Evolutionary conservation across 805 yeast genomes (phyloP).

Genomic region (Metschnikowia lachancei): DNA sequence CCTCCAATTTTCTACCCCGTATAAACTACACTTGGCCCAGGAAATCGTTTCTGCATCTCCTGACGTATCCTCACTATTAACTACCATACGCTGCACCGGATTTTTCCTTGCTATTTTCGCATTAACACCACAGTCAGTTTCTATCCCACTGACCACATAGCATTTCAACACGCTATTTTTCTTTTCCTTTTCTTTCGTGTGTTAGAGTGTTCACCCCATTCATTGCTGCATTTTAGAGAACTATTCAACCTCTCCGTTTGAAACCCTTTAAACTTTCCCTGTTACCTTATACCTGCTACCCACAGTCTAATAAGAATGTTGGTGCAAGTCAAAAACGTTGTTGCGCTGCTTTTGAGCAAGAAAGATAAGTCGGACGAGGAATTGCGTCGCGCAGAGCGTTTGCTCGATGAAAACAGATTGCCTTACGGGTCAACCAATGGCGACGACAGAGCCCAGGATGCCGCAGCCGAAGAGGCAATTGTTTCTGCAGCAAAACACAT

Average conservation of each 20-base stretch:
- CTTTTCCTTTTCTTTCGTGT: neutral
- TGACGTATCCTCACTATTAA: too few relatives aligned
- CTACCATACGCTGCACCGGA: neutral
- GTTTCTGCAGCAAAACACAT: constrained; percentile 29
- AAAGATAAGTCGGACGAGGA: constrained; percentile 25
- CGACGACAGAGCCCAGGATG: constrained; percentile 35
- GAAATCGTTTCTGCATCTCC: too few relatives aligned
- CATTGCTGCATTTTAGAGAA: neutral
- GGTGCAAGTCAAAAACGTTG: constrained; percentile 32
- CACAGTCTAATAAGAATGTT: too few relatives aligned
- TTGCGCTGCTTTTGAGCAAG: constrained; percentile 27
- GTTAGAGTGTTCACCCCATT: too few relatives aligned
- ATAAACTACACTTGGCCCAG: too few relatives aligned
- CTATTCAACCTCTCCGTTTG: too few relatives aligned
- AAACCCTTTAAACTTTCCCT: too few relatives aligned
- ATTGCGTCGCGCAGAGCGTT: constrained; percentile 29
- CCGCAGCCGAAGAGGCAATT: constrained; percentile 38
- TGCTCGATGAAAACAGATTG: constrained; percentile 31
- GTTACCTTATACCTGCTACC: too few relatives aligned
- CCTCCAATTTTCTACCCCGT: too few relatives aligned
- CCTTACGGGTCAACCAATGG: constrained; percentile 37
- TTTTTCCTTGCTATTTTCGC: constrained; percentile 10
- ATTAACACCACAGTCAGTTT: constrained; percentile 1
- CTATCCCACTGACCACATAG: neutral
- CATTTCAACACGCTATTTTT: neutral